phyloP scores from a whole-genome alignment of 1,139 yeast species.

The Geotrichum restrictum region DNA sequence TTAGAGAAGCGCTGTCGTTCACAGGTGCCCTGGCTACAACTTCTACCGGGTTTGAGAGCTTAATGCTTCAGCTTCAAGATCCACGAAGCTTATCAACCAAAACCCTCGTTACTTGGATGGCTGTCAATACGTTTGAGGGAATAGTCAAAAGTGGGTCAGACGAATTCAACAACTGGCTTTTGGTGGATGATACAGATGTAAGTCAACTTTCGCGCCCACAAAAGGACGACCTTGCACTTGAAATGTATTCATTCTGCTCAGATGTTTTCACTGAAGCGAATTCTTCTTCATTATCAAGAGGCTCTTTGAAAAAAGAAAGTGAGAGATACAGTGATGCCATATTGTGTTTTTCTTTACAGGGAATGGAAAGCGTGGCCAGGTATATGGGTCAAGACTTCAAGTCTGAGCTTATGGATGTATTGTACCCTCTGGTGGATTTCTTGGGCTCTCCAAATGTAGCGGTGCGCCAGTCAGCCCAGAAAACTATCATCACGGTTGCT shows the following conservation, averaged over 20 bases:
- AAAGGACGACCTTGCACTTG: conserved; percentile 17
- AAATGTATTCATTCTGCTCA: conserved; percentile 14
- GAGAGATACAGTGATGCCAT: conserved; percentile 7
- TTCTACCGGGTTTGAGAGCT: conserved; percentile 6
- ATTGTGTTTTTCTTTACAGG: conserved; percentile 34
- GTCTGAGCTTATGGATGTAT: conserved; percentile 50
- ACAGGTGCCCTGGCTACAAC: conserved; percentile 1
- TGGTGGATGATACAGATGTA: conserved; percentile 9
- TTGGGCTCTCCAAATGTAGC: conserved; percentile 48
- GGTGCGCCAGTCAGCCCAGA: conserved; percentile 48
- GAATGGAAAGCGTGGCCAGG: conserved; percentile 43
- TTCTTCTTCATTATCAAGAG: not conserved
- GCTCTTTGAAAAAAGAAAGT: not conserved
- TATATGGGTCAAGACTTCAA: conserved; percentile 44
- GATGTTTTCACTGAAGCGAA: conserved; percentile 7
- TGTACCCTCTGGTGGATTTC: conserved; percentile 54
- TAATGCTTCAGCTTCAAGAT: conserved; percentile 11
- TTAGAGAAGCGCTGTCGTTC: conserved; percentile 1
- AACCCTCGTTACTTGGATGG: conserved; percentile 30
- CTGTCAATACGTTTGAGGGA: conserved; percentile 29
- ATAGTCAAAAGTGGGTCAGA: conserved; percentile 7
- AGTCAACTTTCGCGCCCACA: not conserved
- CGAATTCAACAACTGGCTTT: conserved; percentile 19
- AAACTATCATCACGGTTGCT: conserved; percentile 48
- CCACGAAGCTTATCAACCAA: not conserved